Base-by-base conservation (phyloP, 2,329 filamentous ascomycete species). In the Aspergillus persii region DNA sequence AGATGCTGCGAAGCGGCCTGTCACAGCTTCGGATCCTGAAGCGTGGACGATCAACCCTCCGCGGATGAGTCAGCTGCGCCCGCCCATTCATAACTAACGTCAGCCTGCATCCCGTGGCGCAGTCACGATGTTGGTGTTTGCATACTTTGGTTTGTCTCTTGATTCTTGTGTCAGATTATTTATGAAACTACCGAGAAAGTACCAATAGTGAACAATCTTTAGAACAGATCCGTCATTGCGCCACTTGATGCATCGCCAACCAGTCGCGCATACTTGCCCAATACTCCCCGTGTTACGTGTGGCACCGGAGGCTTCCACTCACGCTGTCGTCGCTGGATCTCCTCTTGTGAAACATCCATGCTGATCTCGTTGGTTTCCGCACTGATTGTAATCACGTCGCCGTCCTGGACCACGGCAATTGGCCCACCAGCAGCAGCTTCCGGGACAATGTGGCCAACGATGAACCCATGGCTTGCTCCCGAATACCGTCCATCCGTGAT, bases 161-260 rank as follows among this genome's bases (percentile, higher is more conserved):
- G 18, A 23, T 23, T 23, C 18, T 23, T 23, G 18, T 23, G 18
- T 23, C 18, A 2, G 18, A 23, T 23, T 23, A 36, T 36, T 36
- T 36, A 36, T 23, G 33, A 36, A 12, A 36, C 33, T 36, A 36
- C 15, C 33, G 15, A 36, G 11, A 11, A 36, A 33, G 31, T 33
- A 36, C 11, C 12, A 9, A 36, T 36, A 23, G 18, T n/a, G 9
- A 47, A 47, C 18, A 7, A 27, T 41, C 30, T 18, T 44, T 59
- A 86, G 61, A 87, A 90, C 58, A 88, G 73, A 79, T 96, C 93
- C 44, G 93, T 96, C 77, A 96, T 89, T 8, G 92, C 92, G 4
- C 94, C 94, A 69, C 94, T 90, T 73, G 89, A 94, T 9, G 94
- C 94, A 84, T 97, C 93, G 1, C 92, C 90, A 0, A 98, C 94